These are phyloP conservation scores for Aquanectria penicillioides DNA, from an alignment of 2,329 filamentous ascomycete species.

Conservation along the genomic window DNA sequence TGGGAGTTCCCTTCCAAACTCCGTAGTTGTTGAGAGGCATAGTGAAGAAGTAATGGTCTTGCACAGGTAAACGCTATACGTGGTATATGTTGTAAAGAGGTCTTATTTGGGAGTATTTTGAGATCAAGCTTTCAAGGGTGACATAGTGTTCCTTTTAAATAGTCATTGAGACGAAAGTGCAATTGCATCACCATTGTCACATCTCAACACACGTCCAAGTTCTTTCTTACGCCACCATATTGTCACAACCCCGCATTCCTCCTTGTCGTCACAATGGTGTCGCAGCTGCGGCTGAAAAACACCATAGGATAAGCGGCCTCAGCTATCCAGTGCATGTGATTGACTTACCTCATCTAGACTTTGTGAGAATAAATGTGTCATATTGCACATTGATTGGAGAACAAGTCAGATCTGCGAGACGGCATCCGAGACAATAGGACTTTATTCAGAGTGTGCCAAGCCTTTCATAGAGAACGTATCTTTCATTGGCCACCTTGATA, in stretches of 20 bases:
- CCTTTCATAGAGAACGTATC: not conserved
- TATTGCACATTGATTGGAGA: not conserved
- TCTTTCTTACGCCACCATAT: not conserved
- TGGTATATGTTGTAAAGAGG: not conserved
- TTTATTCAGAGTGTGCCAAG: not conserved
- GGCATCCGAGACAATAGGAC: not conserved
- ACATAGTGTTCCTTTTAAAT: too few species aligned
- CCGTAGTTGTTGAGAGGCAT: slow-evolving; percentile 24
- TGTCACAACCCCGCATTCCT: not conserved
- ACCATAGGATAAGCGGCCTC: slow-evolving; percentile 2
- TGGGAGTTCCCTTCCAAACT: slow-evolving; percentile 20
- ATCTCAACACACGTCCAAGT: not conserved
- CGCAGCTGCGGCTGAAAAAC: not conserved
- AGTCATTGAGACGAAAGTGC: too few species aligned
- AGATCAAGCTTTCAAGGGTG: too few species aligned
- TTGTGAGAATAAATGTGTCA: not conserved
- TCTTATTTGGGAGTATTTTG: not conserved
- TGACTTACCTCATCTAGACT: not conserved
- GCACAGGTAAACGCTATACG: not conserved
- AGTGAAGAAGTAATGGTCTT: not conserved
- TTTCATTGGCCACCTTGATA: not conserved
- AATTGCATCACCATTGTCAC: too few species aligned
- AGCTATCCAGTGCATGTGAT: not conserved
- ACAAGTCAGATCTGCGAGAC: not conserved
- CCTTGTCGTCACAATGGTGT: not conserved